phyloP scores from a whole-genome alignment of 176 grass and related monocot genomes.

The Canna indica region DNA sequence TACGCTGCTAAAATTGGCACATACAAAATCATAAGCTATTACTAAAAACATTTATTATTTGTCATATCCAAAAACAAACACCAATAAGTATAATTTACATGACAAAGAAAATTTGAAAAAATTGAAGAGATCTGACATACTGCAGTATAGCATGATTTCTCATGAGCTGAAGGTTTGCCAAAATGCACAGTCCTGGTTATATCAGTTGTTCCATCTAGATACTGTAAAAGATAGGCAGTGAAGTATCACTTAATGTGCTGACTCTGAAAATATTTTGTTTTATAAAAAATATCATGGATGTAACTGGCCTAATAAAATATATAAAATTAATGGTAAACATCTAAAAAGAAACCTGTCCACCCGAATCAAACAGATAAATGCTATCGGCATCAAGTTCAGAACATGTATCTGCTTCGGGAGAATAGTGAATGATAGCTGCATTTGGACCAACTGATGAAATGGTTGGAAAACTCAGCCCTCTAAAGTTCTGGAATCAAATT shows the following conservation, averaged over 20 bases:
- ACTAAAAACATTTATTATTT: neutral
- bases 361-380: slow-evolving; percentile 97
- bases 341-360: slow-evolving; percentile 64
- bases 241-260: slow-evolving; percentile 13
- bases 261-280: no score
- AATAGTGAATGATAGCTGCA: slow-evolving; percentile 95
- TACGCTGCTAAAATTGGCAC: no score
- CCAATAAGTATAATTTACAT: neutral
- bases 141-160: slow-evolving; percentile 90
- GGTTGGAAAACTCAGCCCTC: slow-evolving; percentile 90
- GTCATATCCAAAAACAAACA: neutral
- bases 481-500: slow-evolving; percentile 52
- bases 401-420: slow-evolving; percentile 64
- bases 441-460: slow-evolving; percentile 98
- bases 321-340: slow-evolving; percentile 11
- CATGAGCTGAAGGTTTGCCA: slow-evolving; percentile 89
- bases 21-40: no score
- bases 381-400: slow-evolving; percentile 87
- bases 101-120: neutral
- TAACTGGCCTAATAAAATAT: slow-evolving; percentile 1
- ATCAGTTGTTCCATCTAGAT: slow-evolving; percentile 95
- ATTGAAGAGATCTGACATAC: slow-evolving; percentile 32
- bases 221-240: slow-evolving; percentile 34
- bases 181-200: slow-evolving; percentile 99
- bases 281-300: neutral